Percentiles rank a stretch among this genome's conserved stretches.
phyloP scores from a whole-genome alignment of 2,329 filamentous ascomycete genomes.

The Cordyceps militaris region DNA sequence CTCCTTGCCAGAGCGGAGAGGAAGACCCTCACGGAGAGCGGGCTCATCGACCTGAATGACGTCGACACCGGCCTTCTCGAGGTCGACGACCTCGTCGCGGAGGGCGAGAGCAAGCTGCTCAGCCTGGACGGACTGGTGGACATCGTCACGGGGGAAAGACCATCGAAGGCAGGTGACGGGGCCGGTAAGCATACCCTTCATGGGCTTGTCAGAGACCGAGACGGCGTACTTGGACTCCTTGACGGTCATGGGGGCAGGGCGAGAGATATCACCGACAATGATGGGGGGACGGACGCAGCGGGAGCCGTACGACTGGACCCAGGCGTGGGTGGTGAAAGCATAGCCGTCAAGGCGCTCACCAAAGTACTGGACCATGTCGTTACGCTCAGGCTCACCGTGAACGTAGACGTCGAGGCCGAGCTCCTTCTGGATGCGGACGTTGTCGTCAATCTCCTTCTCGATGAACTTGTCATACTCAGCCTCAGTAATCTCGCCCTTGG shows the following conservation, averaged over 20 bases:
- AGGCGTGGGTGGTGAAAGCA: slow-evolving; percentile 97
- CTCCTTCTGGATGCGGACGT: slow-evolving; percentile 96
- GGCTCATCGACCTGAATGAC: slow-evolving; percentile 99
- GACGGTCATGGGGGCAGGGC: slow-evolving; percentile 95
- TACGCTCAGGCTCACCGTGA: slow-evolving; percentile 98
- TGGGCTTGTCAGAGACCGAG: slow-evolving; percentile 93
- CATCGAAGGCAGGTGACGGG: slow-evolving; percentile 98
- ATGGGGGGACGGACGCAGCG: slow-evolving; percentile 97
- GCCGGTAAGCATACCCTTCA: slow-evolving; percentile 99
- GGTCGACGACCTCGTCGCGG: slow-evolving; percentile 95
- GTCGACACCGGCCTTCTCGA: slow-evolving; percentile 91
- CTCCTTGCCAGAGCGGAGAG: slow-evolving; percentile 87
- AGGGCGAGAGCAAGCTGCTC: slow-evolving; percentile 98
- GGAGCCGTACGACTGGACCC: slow-evolving; percentile 98
- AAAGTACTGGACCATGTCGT: slow-evolving; percentile 99
- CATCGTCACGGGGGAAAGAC: slow-evolving; percentile 99
- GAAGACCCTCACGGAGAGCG: slow-evolving; percentile 97
- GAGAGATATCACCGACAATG: slow-evolving; percentile 97
- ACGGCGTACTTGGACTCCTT: slow-evolving; percentile 99
- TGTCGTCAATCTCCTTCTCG: slow-evolving; percentile 94
- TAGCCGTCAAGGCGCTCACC: slow-evolving; percentile 96
- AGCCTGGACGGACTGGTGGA: slow-evolving; percentile 98
- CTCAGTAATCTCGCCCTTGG: slow-evolving; percentile 92
- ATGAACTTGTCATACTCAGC: slow-evolving; percentile 98
- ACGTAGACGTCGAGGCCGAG: slow-evolving; percentile 95